Conservation (phyloP, 2,329 filamentous ascomycete genomes). For the Nemania sp. region DNA sequence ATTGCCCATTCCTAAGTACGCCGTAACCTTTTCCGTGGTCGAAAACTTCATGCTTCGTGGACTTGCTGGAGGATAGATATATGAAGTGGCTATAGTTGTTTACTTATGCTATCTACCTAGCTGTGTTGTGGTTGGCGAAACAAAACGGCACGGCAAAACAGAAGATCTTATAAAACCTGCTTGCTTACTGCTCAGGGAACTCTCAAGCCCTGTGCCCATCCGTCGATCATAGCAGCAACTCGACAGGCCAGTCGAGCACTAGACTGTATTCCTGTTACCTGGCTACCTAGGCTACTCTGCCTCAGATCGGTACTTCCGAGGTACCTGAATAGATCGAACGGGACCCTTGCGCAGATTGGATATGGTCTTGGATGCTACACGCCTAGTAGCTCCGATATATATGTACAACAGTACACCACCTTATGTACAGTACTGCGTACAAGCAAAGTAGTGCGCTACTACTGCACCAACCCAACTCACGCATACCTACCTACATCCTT, state of each 20-base stretch:
- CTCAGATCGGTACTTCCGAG: slow-evolving; percentile 23
- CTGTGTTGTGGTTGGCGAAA: slow-evolving; percentile 19
- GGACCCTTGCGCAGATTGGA: slow-evolving; percentile 19
- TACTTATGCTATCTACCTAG: neutral
- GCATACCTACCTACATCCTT: neutral
- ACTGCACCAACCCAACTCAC: neutral
- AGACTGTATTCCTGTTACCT: neutral
- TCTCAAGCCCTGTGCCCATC: slow-evolving; percentile 26
- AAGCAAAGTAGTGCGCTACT: too few species aligned
- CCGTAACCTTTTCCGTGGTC: slow-evolving; percentile 13
- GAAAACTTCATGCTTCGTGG: slow-evolving; percentile 18
- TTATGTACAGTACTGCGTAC: neutral
- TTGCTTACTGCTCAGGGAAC: slow-evolving; percentile 6
- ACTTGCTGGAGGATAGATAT: slow-evolving; percentile 8
- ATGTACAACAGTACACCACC: neutral
- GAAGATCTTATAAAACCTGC: slow-evolving; percentile 24
- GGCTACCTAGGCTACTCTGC: neutral
- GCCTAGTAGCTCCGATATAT: neutral
- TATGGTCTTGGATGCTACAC: slow-evolving; percentile 16
- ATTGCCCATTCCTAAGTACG: slow-evolving; percentile 2
- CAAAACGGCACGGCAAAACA: slow-evolving; percentile 32
- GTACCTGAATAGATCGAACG: slow-evolving; percentile 29
- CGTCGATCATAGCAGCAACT: slow-evolving; percentile 34
- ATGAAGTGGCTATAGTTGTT: slow-evolving; percentile 20
- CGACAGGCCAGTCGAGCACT: slow-evolving; percentile 27